Percentiles rank a stretch among this genome's conserved stretches.
Conservation (phyloP, 148 eudicot genomes). For the Tetragonia tetragonoides region DNA sequence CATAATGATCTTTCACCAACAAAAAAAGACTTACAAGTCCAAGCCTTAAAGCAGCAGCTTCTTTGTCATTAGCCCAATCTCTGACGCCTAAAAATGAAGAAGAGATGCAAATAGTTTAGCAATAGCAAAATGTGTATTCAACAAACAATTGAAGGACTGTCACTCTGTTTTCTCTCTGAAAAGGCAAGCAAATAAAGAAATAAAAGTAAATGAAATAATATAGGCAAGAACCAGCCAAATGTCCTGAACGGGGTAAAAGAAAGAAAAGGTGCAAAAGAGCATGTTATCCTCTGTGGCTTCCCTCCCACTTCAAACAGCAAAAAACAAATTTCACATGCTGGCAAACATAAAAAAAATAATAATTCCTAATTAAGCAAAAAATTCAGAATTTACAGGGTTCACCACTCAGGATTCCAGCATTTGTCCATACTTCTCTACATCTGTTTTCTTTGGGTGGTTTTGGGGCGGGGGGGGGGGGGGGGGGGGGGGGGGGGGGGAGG, state of each 20-base stretch:
- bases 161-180: neutral
- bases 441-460: too few species aligned
- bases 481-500: too few species aligned
- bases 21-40: constrained; percentile 57
- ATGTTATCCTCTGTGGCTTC: neutral
- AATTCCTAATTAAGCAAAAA: too few species aligned
- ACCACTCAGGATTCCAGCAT: neutral
- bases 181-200: neutral
- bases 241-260: neutral
- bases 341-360: too few species aligned
- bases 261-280: neutral
- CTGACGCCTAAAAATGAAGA: constrained; percentile 43
- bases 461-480: too few species aligned
- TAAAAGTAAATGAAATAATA: neutral
- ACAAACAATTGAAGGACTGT: neutral
- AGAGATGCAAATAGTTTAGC: neutral
- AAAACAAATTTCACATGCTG: neutral
- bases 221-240: neutral
- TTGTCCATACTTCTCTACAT: too few species aligned
- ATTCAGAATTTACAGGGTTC: neutral
- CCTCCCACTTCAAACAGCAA: neutral
- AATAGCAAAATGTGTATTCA: neutral
- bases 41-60: constrained; percentile 65
- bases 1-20: too few species aligned
- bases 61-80: constrained; percentile 66